Evolutionary conservation across 2,329 filamentous ascomycete genomes (phyloP).

Genomic region (Gyromitra esculenta): DNA sequence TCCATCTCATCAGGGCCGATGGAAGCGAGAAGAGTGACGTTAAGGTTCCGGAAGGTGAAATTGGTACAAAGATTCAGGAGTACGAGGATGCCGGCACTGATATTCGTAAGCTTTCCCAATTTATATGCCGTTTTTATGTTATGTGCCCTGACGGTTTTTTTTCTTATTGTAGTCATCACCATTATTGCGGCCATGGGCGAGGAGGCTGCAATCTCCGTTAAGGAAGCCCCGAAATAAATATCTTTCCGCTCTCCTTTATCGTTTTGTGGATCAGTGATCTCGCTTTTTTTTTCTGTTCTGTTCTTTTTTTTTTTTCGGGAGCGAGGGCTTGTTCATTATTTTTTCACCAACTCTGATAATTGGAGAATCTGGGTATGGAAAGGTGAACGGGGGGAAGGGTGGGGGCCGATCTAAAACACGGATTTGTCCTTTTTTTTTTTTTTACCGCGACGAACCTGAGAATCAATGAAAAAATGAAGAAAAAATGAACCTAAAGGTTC

Average conservation of each 20-base stretch:
- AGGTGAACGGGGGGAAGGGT: conserved; percentile 18
- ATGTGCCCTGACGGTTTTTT: conserved; percentile 21
- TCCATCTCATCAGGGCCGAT: conserved; percentile 89
- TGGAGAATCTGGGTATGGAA: conserved; percentile 45
- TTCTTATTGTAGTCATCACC: conserved; percentile 74
- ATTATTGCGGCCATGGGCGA: conserved; percentile 97
- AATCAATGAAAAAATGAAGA: conserved; percentile 28
- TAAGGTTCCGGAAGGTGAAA: conserved; percentile 86
- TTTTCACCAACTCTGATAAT: conserved; percentile 56
- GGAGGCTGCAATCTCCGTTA: conserved; percentile 89
- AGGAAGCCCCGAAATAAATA: conserved; percentile 76
- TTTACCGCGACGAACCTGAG: conserved; percentile 30
- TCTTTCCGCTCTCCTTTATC: conserved; percentile 30
- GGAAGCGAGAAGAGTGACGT: conserved; percentile 94
- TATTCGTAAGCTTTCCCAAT: conserved; percentile 75
- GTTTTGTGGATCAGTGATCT: conserved; percentile 56
- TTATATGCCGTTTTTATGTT: not conserved
- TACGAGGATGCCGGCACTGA: conserved; percentile 74
- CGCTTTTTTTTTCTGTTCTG: conserved; percentile 62
- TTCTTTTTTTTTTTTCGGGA: conserved; percentile 60
- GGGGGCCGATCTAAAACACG: conserved; percentile 39
- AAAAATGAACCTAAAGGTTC: conserved; percentile 8
- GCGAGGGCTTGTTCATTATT: conserved; percentile 61
- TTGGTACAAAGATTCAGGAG: conserved; percentile 85
- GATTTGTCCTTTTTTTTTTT: conserved; percentile 40